Percentiles rank a stretch among this genome's conserved stretches.
Conservation (phyloP, 192 early-diverging fungal species). For the Umbelopsis ramanniana region DNA sequence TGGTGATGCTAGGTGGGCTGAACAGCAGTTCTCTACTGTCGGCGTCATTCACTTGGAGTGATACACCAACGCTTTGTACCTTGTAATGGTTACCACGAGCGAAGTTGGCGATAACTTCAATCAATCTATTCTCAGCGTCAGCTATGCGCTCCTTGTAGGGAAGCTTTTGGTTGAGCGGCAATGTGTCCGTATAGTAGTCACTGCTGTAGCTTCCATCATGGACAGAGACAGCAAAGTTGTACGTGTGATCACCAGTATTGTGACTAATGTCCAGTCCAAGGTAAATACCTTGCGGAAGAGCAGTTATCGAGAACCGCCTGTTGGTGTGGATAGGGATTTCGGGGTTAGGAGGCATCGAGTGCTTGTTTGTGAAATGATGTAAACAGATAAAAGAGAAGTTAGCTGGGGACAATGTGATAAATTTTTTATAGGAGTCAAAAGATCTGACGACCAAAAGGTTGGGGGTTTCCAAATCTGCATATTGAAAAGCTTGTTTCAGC, state of each 20-base stretch:
- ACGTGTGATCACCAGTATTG: constrained; percentile 29
- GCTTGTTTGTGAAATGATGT: background rate
- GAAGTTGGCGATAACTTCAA: constrained; percentile 57
- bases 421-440: background rate
- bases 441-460: background rate
- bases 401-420: background rate
- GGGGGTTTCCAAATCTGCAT: too few relatives aligned
- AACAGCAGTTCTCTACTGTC: constrained; percentile 47
- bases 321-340: constrained; percentile 9
- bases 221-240: constrained; percentile 65
- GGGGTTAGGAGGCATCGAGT: constrained; percentile 12
- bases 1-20: constrained; percentile 47
- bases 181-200: constrained; percentile 58
- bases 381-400: background rate
- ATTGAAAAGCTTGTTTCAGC: too few relatives aligned
- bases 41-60: constrained; percentile 47
- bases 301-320: constrained; percentile 29
- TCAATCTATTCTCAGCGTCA: constrained; percentile 58
- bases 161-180: constrained; percentile 25
- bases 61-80: constrained; percentile 69
- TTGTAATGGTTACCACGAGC: constrained; percentile 65
- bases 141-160: constrained; percentile 15
- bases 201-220: constrained; percentile 73
- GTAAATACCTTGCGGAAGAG: constrained; percentile 51
- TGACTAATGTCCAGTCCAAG: constrained; percentile 58